phyloP scores from a whole-genome alignment of 2,329 filamentous ascomycete genomes.

The Neonectria ditissima region DNA sequence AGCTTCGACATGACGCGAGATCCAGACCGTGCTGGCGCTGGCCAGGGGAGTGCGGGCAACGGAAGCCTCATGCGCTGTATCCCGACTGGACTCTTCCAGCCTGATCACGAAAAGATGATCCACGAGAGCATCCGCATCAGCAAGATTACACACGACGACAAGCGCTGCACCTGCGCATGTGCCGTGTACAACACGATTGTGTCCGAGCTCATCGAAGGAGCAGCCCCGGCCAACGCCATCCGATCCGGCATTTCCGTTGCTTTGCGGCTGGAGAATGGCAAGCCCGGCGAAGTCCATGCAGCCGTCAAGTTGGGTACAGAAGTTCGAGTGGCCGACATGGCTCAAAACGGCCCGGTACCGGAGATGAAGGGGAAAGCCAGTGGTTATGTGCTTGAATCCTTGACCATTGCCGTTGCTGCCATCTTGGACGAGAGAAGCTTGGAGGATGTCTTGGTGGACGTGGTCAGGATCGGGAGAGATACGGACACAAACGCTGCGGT shows the following conservation, averaged over 20 bases:
- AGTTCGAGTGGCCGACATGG: constrained; percentile 46
- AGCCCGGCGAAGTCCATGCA: constrained; percentile 30
- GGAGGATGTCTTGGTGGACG: constrained; percentile 59
- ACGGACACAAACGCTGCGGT: constrained; percentile 62
- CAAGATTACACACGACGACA: constrained; percentile 55
- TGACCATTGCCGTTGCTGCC: constrained; percentile 56
- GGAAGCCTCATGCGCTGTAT: constrained; percentile 62
- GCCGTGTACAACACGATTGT: constrained; percentile 56
- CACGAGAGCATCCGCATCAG: constrained; percentile 53
- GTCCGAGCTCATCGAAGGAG: constrained; percentile 46
- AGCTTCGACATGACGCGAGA: constrained; percentile 46
- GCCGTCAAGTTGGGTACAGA: constrained; percentile 47
- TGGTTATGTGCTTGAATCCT: constrained; percentile 58
- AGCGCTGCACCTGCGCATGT: constrained; percentile 51
- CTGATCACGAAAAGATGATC: constrained; percentile 41
- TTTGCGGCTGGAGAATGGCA: constrained; percentile 37
- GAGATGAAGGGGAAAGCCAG: constrained; percentile 46
- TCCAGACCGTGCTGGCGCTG: constrained; percentile 51
- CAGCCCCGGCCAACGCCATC: constrained; percentile 44
- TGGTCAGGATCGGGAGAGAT: constrained; percentile 58
- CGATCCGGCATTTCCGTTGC: constrained; percentile 42
- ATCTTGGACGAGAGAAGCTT: constrained; percentile 54
- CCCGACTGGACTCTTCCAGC: constrained; percentile 56
- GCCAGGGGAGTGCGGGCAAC: constrained; percentile 55
- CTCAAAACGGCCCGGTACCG: constrained; percentile 45